Evolutionary conservation across 106 monocot genomes (phyloP).

Genomic region (Chionographis japonica): DNA sequence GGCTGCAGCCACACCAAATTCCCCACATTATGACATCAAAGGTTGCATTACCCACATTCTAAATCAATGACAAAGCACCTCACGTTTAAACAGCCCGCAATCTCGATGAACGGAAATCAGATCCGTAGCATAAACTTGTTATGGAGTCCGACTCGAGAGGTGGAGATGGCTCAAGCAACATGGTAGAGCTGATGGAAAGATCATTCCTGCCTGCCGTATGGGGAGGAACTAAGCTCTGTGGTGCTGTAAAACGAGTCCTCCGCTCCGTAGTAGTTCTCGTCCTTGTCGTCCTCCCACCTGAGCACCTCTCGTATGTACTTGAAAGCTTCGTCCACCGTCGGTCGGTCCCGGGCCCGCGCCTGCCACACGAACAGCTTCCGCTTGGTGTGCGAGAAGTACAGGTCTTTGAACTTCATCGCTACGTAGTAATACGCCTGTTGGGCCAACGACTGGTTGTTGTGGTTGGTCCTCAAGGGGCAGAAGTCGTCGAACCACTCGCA

Average conservation of each 20-base stretch:
- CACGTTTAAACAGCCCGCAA: too few species aligned
- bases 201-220: conserved; percentile 46
- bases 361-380: conserved; percentile 85
- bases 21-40: too few species aligned
- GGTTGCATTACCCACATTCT: too few species aligned
- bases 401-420: conserved; percentile 86
- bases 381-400: conserved; percentile 49
- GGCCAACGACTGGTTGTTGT: conserved; percentile 63
- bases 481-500: conserved; percentile 93
- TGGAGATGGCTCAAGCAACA: too few species aligned
- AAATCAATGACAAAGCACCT: too few species aligned
- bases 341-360: conserved; percentile 56
- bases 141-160: too few species aligned
- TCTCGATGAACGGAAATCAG: too few species aligned
- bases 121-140: too few species aligned
- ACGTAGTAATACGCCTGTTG: conserved; percentile 86
- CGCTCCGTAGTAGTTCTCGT: conserved; percentile 28
- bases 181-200: background rate
- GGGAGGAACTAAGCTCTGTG: conserved; percentile 72
- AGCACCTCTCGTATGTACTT: conserved; percentile 87
- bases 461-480: conserved; percentile 53
- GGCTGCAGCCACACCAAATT: too few species aligned
- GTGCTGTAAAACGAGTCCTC: conserved; percentile 85
- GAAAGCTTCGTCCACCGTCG: conserved; percentile 71
- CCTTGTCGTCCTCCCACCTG: conserved; percentile 80